Percentiles rank a stretch among this genome's conserved stretches.
phyloP scores from a whole-genome alignment of 305 asterid genomes.

The Fraxinus albicans region DNA sequence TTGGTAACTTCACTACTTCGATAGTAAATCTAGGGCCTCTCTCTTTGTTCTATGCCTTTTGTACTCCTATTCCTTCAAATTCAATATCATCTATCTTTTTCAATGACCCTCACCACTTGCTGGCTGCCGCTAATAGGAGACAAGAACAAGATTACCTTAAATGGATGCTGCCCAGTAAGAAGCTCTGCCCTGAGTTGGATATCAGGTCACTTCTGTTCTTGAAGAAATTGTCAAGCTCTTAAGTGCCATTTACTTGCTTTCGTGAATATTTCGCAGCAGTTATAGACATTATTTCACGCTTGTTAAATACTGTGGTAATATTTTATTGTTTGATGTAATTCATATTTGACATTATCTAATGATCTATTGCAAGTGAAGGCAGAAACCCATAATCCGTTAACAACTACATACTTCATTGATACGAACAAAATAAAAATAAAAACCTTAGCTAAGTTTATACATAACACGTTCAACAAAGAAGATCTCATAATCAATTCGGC shows the following conservation, averaged over 20 bases:
- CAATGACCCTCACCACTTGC: not conserved
- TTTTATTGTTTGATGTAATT: too few relatives aligned
- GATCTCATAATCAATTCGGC: too few relatives aligned
- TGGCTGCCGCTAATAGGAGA: slow-evolving; percentile 4
- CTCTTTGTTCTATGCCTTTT: slow-evolving; percentile 27
- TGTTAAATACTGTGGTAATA: not conserved
- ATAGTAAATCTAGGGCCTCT: not conserved
- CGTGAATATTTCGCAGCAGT: not conserved
- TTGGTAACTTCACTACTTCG: not conserved
- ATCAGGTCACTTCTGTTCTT: slow-evolving; percentile 91
- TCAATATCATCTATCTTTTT: slow-evolving; percentile 15
- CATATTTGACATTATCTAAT: too few relatives aligned
- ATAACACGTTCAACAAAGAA: too few relatives aligned
- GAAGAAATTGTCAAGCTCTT: slow-evolving; percentile 88
- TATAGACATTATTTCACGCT: not conserved
- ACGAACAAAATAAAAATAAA: too few relatives aligned
- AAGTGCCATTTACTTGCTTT: slow-evolving; percentile 28
- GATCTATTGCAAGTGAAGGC: too few relatives aligned
- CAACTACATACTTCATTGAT: too few relatives aligned
- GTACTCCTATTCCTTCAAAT: slow-evolving; percentile 13
- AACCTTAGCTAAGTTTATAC: too few relatives aligned
- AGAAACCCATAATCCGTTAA: too few relatives aligned
- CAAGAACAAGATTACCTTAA: slow-evolving; percentile 23
- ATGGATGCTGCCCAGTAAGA: slow-evolving; percentile 59
- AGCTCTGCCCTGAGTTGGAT: slow-evolving; percentile 73